These are phyloP conservation scores for Septoria petroselini DNA, from an alignment of 2,329 filamentous ascomycete species.

Conservation along the genomic window DNA sequence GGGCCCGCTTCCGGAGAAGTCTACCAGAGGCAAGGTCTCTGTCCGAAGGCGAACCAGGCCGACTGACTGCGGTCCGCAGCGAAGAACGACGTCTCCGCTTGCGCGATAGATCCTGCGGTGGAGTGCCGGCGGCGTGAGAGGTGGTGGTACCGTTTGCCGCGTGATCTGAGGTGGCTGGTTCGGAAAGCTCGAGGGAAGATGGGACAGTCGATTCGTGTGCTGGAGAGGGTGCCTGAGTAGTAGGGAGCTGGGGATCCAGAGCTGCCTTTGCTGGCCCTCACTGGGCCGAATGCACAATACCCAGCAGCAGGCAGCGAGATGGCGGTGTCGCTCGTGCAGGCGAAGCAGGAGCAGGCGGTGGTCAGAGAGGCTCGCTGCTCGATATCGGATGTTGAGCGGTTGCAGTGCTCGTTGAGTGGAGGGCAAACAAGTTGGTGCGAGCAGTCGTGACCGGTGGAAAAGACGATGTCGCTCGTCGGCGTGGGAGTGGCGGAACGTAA, in stretches of 20 bases:
- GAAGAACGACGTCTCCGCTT: slow-evolving; percentile 35
- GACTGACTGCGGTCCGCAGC: slow-evolving; percentile 25
- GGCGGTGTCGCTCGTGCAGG: background rate
- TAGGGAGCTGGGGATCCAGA: slow-evolving; percentile 33
- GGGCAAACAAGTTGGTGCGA: too few relatives aligned
- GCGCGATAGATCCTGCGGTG: slow-evolving; percentile 29
- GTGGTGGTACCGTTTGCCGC: slow-evolving; percentile 15
- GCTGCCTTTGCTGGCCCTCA: slow-evolving; percentile 24
- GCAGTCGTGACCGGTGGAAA: too few relatives aligned
- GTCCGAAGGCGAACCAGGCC: slow-evolving; percentile 20
- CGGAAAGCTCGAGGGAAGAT: slow-evolving; percentile 19
- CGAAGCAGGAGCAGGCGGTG: too few relatives aligned
- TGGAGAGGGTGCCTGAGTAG: slow-evolving; percentile 26
- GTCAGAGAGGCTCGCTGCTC: too few relatives aligned
- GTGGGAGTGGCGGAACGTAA: too few relatives aligned
- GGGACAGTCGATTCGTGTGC: slow-evolving; percentile 37
- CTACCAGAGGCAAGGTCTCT: slow-evolving; percentile 29
- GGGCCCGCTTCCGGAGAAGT: slow-evolving; percentile 44
- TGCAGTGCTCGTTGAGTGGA: too few relatives aligned
- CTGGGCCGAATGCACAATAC: slow-evolving; percentile 24
- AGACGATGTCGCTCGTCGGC: too few relatives aligned
- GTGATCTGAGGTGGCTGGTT: slow-evolving; percentile 19
- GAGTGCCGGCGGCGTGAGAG: slow-evolving; percentile 24
- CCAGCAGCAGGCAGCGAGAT: background rate
- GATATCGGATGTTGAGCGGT: too few relatives aligned